These are phyloP conservation scores for Syncephalastrum racemosum DNA, from an alignment of 371 early-diverging fungal species.

Conservation along the genomic window DNA sequence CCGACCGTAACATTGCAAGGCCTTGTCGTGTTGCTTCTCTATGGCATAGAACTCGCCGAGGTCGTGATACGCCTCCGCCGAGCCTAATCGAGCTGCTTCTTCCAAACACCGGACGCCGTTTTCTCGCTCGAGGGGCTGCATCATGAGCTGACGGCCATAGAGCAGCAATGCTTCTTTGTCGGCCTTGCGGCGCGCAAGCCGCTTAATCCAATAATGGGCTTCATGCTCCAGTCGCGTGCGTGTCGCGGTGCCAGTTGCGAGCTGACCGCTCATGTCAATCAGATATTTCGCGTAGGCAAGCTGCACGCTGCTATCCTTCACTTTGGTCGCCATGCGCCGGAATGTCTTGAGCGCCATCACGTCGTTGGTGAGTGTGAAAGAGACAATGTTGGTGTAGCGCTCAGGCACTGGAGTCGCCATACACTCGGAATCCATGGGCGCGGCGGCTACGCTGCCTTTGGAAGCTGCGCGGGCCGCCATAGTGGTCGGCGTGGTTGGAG, in stretches of 20 bases:
- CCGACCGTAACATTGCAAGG: conserved; percentile 73
- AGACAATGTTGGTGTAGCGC: conserved; percentile 16
- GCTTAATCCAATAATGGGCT: conserved; percentile 74
- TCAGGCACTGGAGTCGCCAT: background rate
- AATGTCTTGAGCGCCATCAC: conserved; percentile 50
- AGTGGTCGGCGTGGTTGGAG: background rate
- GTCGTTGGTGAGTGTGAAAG: conserved; percentile 25
- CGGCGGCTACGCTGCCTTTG: background rate
- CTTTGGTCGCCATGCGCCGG: conserved; percentile 74
- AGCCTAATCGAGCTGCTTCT: conserved; percentile 17
- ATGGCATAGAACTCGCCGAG: conserved; percentile 45
- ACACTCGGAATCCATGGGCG: background rate
- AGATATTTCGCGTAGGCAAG: conserved; percentile 74
- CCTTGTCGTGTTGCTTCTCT: conserved; percentile 60
- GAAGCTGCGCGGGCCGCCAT: background rate
- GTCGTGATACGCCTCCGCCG: conserved; percentile 6
- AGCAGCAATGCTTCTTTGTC: conserved; percentile 72
- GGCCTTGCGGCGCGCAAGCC: conserved; percentile 58
- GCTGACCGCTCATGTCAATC: conserved; percentile 38
- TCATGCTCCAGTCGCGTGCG: conserved; percentile 47
- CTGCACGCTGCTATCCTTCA: conserved; percentile 65
- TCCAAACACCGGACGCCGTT: conserved; percentile 16
- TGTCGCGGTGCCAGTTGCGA: conserved; percentile 6
- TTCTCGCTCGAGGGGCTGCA: conserved; percentile 3
- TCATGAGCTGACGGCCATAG: conserved; percentile 62